Conservation (phyloP, 2,329 filamentous ascomycete genomes). For the Mariannaea elegans region DNA sequence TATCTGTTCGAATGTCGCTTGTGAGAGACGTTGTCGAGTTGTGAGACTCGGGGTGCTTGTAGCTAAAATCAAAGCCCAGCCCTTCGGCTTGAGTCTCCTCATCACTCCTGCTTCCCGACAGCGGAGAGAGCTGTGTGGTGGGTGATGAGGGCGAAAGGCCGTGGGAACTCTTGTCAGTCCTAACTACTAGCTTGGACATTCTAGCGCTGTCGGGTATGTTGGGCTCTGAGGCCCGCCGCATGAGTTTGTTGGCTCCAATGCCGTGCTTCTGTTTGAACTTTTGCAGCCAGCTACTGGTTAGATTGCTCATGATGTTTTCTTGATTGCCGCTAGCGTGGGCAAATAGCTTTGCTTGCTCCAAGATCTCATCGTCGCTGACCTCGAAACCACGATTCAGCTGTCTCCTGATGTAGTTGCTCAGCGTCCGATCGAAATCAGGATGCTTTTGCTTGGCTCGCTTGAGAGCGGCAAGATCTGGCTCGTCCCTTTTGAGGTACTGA, state of each 20-base stretch:
- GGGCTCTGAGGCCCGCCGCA: slow-evolving; percentile 68
- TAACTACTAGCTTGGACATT: slow-evolving; percentile 56
- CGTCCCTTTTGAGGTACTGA: slow-evolving; percentile 87
- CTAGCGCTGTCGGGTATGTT: slow-evolving; percentile 76
- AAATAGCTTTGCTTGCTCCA: slow-evolving; percentile 85
- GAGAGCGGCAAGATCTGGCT: slow-evolving; percentile 70
- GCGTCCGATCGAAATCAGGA: slow-evolving; percentile 90
- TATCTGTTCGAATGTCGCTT: slow-evolving; percentile 41
- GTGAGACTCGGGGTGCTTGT: slow-evolving; percentile 46
- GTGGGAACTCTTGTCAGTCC: slow-evolving; percentile 56
- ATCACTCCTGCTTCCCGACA: slow-evolving; percentile 75
- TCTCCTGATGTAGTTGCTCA: slow-evolving; percentile 88
- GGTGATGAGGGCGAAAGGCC: slow-evolving; percentile 79
- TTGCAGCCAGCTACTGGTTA: slow-evolving; percentile 84
- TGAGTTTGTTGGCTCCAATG: slow-evolving; percentile 58
- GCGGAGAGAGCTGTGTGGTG: slow-evolving; percentile 69
- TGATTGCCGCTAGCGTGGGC: slow-evolving; percentile 73
- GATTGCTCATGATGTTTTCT: slow-evolving; percentile 75
- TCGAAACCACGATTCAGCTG: slow-evolving; percentile 78
- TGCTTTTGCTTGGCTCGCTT: slow-evolving; percentile 86
- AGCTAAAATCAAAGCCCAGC: slow-evolving; percentile 45
- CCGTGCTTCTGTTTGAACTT: slow-evolving; percentile 94
- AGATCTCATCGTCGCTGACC: slow-evolving; percentile 82
- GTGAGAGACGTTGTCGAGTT: slow-evolving; percentile 45
- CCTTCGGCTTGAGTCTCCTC: slow-evolving; percentile 67